phyloP scores from a whole-genome alignment of 2,329 filamentous ascomycete species.

The Chalara sp. region DNA sequence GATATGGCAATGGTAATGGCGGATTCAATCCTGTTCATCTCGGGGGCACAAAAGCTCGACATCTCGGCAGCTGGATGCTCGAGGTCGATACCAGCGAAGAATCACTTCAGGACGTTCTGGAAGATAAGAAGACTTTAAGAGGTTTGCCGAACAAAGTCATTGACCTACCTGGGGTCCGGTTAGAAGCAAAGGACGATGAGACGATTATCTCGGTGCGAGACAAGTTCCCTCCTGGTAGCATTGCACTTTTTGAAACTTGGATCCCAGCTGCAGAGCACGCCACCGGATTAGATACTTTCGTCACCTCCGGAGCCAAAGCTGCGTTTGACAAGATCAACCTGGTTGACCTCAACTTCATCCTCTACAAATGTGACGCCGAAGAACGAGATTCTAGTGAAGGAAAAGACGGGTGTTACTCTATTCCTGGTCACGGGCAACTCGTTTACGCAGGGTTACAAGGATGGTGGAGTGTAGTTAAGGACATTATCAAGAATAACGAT shows the following conservation, averaged over 20 bases:
- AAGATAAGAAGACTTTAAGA: constrained; percentile 64
- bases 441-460: constrained; percentile 97
- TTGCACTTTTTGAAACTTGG: constrained; percentile 93
- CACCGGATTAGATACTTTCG: constrained; percentile 75
- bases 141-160: constrained; percentile 81
- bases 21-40: constrained; percentile 74
- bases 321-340: constrained; percentile 72
- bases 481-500: constrained; percentile 82
- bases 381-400: constrained; percentile 74
- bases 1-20: constrained; percentile 78
- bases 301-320: constrained; percentile 71
- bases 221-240: constrained; percentile 86
- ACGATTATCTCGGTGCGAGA: constrained; percentile 76
- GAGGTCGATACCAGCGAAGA: constrained; percentile 77
- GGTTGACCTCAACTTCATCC: constrained; percentile 80
- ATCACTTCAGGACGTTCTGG: constrained; percentile 54
- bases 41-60: constrained; percentile 74
- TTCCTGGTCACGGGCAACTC: constrained; percentile 76
- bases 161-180: constrained; percentile 64
- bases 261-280: constrained; percentile 83
- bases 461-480: constrained; percentile 89
- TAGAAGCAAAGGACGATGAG: constrained; percentile 66
- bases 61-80: constrained; percentile 86
- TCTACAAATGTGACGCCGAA: constrained; percentile 89
- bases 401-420: constrained; percentile 78